Conservation (phyloP, 352 stramenopile species). For the Globisporangium mamillatum region DNA sequence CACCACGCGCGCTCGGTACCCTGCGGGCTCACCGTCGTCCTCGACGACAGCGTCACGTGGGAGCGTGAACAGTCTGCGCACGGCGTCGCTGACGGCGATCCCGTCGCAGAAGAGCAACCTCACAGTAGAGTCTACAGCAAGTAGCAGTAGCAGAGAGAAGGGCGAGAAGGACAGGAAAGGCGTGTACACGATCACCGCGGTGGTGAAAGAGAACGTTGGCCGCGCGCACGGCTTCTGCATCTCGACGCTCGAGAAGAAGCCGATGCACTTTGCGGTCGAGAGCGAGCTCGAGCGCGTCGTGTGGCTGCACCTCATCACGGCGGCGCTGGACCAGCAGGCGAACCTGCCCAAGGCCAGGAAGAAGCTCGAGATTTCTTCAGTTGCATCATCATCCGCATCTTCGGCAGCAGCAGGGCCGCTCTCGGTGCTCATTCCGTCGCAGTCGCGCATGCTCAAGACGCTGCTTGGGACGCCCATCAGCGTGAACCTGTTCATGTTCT, state of each 20-base stretch:
- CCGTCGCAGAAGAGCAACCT: neutral
- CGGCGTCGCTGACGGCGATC: slow-evolving; percentile 6
- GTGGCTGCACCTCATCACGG: slow-evolving; percentile 69
- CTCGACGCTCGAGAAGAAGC: slow-evolving; percentile 54
- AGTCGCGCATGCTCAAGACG: slow-evolving; percentile 34
- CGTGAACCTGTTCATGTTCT: slow-evolving; percentile 66
- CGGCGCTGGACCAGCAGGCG: slow-evolving; percentile 55
- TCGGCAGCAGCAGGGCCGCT: neutral
- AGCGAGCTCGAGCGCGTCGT: slow-evolving; percentile 74
- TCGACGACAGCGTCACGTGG: neutral
- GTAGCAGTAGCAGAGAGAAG: slow-evolving; percentile 5
- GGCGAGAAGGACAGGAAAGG: slow-evolving; percentile 48
- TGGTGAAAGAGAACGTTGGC: slow-evolving; percentile 56
- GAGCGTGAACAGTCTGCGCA: slow-evolving; percentile 8
- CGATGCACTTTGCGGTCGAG: slow-evolving; percentile 56
- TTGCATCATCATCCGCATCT: neutral
- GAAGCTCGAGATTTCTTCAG: slow-evolving; percentile 7
- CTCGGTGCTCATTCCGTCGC: slow-evolving; percentile 5
- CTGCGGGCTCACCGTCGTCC: slow-evolving; percentile 12
- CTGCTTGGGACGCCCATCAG: slow-evolving; percentile 50
- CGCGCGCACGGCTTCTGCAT: slow-evolving; percentile 56
- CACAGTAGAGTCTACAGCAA: neutral
- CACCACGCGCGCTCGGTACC: slow-evolving; percentile 15
- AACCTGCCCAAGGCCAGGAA: slow-evolving; percentile 35
- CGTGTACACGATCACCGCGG: slow-evolving; percentile 45